Percentiles rank a stretch among this genome's conserved stretches.
Evolutionary conservation across 2,329 filamentous ascomycete species (phyloP).

Genomic region (Berkeleyomyces basicola): DNA sequence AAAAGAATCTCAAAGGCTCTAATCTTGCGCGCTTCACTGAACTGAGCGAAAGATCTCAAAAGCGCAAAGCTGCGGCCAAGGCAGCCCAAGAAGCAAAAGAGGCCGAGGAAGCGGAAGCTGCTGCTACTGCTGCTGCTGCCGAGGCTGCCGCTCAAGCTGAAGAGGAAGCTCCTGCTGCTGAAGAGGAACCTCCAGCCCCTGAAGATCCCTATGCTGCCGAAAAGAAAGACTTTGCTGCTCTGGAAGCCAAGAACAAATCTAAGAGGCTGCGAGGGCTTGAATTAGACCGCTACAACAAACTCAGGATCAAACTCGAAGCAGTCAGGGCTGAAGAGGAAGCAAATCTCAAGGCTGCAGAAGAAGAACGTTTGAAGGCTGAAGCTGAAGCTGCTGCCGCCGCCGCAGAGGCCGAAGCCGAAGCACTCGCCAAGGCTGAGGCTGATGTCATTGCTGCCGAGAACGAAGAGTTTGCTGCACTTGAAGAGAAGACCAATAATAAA

Average conservation of each 20-base stretch:
- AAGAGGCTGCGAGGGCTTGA: constrained; percentile 17
- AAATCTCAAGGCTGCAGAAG: constrained; percentile 1
- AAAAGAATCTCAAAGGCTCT: not conserved
- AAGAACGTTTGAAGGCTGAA: not conserved
- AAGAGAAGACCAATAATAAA: not conserved
- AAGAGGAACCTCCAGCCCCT: not conserved
- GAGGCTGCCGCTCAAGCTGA: not conserved
- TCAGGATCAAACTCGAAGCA: constrained; percentile 3
- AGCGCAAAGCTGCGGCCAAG: not conserved
- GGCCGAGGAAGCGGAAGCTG: not conserved
- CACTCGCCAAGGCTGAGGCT: constrained; percentile 3
- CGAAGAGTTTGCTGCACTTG: constrained; percentile 4
- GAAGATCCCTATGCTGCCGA: constrained; percentile 21
- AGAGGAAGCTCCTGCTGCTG: not conserved
- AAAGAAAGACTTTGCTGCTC: constrained; percentile 39
- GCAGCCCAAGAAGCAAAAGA: not conserved
- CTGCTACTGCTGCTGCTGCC: not conserved
- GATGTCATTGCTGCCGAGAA: not conserved
- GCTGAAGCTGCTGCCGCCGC: constrained; percentile 17
- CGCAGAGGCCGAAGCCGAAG: not conserved
- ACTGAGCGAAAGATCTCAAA: not conserved
- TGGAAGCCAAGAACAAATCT: constrained; percentile 24
- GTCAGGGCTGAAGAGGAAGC: constrained; percentile 5
- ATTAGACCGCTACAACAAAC: constrained; percentile 11
- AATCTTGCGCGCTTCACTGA: not conserved